Evolutionary conservation across 331 rosid species (phyloP).

Genomic region (Quercus lobata): DNA sequence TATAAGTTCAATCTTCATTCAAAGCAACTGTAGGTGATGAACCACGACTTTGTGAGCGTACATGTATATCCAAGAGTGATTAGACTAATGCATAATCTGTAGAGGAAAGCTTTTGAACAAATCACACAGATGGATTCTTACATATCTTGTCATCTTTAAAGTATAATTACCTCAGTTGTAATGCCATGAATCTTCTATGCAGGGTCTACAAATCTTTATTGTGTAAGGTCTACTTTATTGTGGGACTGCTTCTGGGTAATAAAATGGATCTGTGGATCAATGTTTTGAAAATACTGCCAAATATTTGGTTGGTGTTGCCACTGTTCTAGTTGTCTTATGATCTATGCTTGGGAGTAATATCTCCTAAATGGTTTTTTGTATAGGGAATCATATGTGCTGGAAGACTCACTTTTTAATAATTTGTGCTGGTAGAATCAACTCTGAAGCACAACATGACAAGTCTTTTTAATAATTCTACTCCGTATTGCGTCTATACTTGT

Average conservation of each 20-base stretch:
- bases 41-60: neutral
- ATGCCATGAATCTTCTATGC: neutral
- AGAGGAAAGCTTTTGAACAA: no score
- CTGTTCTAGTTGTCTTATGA: neutral
- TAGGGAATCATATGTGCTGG: neutral
- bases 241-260: neutral
- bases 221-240: neutral
- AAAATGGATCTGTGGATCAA: neutral
- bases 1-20: constrained; percentile 18
- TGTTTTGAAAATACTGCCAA: neutral
- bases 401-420: neutral
- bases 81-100: neutral
- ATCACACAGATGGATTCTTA: no score
- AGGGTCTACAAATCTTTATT: neutral
- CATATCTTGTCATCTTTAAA: no score
- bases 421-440: neutral
- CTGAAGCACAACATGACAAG: neutral
- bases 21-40: neutral
- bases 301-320: neutral
- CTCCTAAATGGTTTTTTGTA: neutral
- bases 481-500: neutral
- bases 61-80: neutral
- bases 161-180: neutral
- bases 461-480: neutral
- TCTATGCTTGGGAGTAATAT: neutral